A percentile compares a stretch with the other conserved stretches of the same genome.
Conservation (phyloP, 257 asterid species). For the Verbena officinalis region DNA sequence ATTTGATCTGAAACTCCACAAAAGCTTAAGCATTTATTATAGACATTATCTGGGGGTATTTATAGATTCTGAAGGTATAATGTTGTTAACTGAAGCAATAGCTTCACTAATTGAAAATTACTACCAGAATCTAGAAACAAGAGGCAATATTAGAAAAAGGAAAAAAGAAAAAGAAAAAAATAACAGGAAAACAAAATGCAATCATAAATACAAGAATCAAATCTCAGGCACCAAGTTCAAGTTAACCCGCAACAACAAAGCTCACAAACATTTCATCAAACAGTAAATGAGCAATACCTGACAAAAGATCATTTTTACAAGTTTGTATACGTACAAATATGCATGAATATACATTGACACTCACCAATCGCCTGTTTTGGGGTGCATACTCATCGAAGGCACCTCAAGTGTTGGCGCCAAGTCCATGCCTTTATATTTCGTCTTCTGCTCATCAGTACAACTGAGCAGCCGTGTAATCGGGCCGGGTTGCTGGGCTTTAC, state of each 20-base stretch:
- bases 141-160: background rate
- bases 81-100: background rate
- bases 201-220: constrained; percentile 1
- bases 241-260: background rate
- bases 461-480: constrained; percentile 89
- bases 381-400: constrained; percentile 86
- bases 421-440: constrained; percentile 72
- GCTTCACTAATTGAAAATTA: background rate
- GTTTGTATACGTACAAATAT: background rate
- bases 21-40: background rate
- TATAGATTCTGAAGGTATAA: constrained; percentile 14
- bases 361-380: constrained; percentile 89
- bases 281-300: no score
- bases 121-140: constrained; percentile 14
- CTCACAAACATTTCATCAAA: background rate
- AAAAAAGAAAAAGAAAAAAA: background rate
- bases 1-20: background rate
- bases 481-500: constrained; percentile 89
- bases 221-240: constrained; percentile 10
- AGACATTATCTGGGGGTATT: background rate
- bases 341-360: constrained; percentile 15
- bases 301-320: background rate
- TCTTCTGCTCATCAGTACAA: constrained; percentile 78
- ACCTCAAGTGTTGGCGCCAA: constrained; percentile 96
- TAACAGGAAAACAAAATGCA: background rate